Conservation (phyloP, 2,329 filamentous ascomycete genomes). For the Cladosporium sp. region DNA sequence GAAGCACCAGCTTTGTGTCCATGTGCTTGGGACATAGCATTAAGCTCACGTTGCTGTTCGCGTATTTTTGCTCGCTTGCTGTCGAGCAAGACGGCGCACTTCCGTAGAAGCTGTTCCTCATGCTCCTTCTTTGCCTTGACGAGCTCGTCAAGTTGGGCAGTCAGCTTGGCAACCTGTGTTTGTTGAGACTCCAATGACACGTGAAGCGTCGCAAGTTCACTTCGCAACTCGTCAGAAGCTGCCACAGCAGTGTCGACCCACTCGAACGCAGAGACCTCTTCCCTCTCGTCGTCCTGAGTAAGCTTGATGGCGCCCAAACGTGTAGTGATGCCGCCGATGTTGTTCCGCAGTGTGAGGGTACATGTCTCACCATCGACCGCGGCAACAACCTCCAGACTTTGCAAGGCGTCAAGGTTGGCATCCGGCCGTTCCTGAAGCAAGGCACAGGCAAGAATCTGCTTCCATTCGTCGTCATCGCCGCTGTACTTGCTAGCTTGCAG, state of each 20-base stretch:
- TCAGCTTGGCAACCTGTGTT: slow-evolving; percentile 54
- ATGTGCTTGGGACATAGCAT: not conserved
- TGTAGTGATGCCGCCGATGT: slow-evolving; percentile 67
- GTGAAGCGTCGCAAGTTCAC: slow-evolving; percentile 39
- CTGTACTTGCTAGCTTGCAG: slow-evolving; percentile 53
- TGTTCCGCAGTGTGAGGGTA: slow-evolving; percentile 61
- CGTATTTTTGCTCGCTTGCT: slow-evolving; percentile 77
- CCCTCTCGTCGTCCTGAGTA: slow-evolving; percentile 48
- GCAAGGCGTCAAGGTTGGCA: slow-evolving; percentile 34
- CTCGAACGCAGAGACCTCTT: slow-evolving; percentile 62
- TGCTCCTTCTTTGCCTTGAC: slow-evolving; percentile 62
- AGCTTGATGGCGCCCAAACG: slow-evolving; percentile 63
- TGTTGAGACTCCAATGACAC: slow-evolving; percentile 45
- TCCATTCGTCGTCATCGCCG: slow-evolving; percentile 64
- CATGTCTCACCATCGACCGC: slow-evolving; percentile 51
- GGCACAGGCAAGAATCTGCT: slow-evolving; percentile 54
- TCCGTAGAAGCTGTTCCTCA: slow-evolving; percentile 62
- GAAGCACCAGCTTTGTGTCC: slow-evolving; percentile 23
- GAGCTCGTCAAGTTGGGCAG: slow-evolving; percentile 62
- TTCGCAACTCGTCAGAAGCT: slow-evolving; percentile 38
- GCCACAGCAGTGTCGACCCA: slow-evolving; percentile 63
- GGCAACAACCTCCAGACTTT: slow-evolving; percentile 57
- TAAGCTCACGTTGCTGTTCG: slow-evolving; percentile 47
- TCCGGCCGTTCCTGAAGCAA: slow-evolving; percentile 45
- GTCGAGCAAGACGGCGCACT: slow-evolving; percentile 68